Evolutionary conservation across 2,329 filamentous ascomycete species (phyloP), one percentile per base, ranked within the genome.

Genomic region (Claviceps citrina): DNA sequence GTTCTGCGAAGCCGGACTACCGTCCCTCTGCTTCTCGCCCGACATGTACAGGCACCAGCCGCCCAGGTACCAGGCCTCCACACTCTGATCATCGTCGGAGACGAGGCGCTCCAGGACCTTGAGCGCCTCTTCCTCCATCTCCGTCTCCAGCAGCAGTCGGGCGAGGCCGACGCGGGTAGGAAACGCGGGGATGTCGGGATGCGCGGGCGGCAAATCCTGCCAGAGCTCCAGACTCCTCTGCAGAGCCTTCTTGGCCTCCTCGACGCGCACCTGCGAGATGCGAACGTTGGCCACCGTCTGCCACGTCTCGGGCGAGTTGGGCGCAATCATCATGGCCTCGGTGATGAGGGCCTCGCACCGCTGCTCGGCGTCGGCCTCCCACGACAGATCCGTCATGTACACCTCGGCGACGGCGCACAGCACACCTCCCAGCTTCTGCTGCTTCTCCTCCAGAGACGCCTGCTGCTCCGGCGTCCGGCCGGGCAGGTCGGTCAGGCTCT

Each of bases 311-410:
- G 87, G 74, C 41, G 76, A 79, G 41, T 80, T 73, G 4, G 89
- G 86, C 43, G 83, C 83, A 45, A 93, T 75, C 51, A 93, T 66
- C 42, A 91, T 78, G 20, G 91, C 91, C 64, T 98, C 86, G 5
- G 87, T 93, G 47, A 96, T 76, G 43, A 94, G 76, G 5, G 75
- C 66, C 62, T 98, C 89, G 65, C 93, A 98, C 49, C 80, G 75
- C 48, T 73, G 67, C 64, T 98, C 91, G 5, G 89, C 91, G 54
- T 95, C 86, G 39, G 78, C 76, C 61, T 95, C 87, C 84, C 74
- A 91, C 52, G 83, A 91, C 51, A 96, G 65, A 64, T 98, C 91
- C 9, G 91, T 98, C 91, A 98, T 98, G 67, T 95, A 98, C 37
- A 98, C 85, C 64, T 98, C 91, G 6, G 84, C 79, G 44, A 96